phyloP scores from a whole-genome alignment of 1,284 basidiomycete genomes.

The Bondarzewia mesenterica region DNA sequence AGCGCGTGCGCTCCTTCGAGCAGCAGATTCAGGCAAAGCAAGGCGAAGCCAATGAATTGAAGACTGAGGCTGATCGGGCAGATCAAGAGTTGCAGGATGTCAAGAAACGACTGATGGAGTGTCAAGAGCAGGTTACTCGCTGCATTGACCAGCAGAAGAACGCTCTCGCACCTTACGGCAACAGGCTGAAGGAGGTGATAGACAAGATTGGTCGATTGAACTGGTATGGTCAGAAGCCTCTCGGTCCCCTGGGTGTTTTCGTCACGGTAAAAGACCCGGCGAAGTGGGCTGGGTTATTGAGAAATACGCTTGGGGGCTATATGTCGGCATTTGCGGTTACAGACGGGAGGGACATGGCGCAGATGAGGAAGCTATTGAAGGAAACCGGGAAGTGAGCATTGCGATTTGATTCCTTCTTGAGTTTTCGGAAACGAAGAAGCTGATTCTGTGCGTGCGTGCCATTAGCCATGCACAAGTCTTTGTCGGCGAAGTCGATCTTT shows the following conservation, averaged over 20 bases:
- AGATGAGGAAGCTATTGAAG: conserved; percentile 57
- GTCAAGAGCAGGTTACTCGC: conserved; percentile 37
- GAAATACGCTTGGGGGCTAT: conserved; percentile 50
- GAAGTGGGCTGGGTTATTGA: conserved; percentile 62
- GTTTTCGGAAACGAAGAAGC: too few species aligned
- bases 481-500: conserved; percentile 63
- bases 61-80: conserved; percentile 25
- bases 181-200: conserved; percentile 53
- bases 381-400: conserved; percentile 46
- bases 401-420: not conserved
- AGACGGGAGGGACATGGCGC: conserved; percentile 55
- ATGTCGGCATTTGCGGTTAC: conserved; percentile 79
- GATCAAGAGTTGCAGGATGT: conserved; percentile 25
- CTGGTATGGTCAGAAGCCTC: conserved; percentile 67
- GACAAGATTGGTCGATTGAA: conserved; percentile 41
- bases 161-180: conserved; percentile 54
- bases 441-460: conserved; percentile 2
- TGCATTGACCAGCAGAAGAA: conserved; percentile 44
- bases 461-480: conserved; percentile 45
- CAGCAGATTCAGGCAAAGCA: conserved; percentile 21
- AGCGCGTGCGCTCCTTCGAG: conserved; percentile 20
- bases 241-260: conserved; percentile 82
- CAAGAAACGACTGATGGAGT: conserved; percentile 32
- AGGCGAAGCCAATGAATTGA: conserved; percentile 23
- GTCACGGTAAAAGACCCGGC: conserved; percentile 69